These are phyloP conservation scores for Sclerotinia spermophila DNA, from an alignment of 2,329 filamentous ascomycete species.

Conservation along the genomic window DNA sequence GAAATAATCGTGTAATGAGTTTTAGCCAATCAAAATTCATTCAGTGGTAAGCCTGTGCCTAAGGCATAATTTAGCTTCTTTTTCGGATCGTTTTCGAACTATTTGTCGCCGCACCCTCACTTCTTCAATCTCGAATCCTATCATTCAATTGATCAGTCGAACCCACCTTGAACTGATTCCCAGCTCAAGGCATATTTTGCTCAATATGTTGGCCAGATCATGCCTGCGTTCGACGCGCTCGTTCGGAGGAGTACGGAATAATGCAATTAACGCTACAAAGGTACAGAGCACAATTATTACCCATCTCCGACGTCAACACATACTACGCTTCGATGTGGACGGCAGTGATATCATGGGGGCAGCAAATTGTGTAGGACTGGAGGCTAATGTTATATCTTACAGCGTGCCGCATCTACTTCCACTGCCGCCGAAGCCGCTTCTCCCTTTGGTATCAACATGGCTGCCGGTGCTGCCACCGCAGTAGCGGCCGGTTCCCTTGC, in stretches of 20 bases:
- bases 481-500: slow-evolving; percentile 84
- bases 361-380: slow-evolving; percentile 10
- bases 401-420: slow-evolving; percentile 64
- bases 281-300: slow-evolving; percentile 57
- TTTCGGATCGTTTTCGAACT: slow-evolving; percentile 20
- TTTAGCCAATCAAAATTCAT: slow-evolving; percentile 14
- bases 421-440: slow-evolving; percentile 66
- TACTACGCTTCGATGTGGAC: slow-evolving; percentile 30
- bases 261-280: slow-evolving; percentile 68
- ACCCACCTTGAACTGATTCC: slow-evolving; percentile 32
- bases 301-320: slow-evolving; percentile 9
- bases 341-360: background rate
- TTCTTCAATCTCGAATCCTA: slow-evolving; percentile 30
- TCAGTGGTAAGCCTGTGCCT: slow-evolving; percentile 18
- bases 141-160: slow-evolving; percentile 34
- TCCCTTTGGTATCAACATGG: slow-evolving; percentile 78
- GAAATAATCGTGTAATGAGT: slow-evolving; percentile 14
- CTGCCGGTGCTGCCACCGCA: slow-evolving; percentile 80
- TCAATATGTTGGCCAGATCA: slow-evolving; percentile 90
- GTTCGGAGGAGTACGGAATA: slow-evolving; percentile 73
- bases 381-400: slow-evolving; percentile 41
- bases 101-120: slow-evolving; percentile 22
- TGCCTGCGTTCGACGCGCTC: slow-evolving; percentile 84
- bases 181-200: slow-evolving; percentile 34
- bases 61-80: slow-evolving; percentile 17